Evolutionary conservation across 2,329 filamentous ascomycete species (phyloP), one percentile per base, ranked within the genome.

Genomic region (Phialemoniopsis sp.): DNA sequence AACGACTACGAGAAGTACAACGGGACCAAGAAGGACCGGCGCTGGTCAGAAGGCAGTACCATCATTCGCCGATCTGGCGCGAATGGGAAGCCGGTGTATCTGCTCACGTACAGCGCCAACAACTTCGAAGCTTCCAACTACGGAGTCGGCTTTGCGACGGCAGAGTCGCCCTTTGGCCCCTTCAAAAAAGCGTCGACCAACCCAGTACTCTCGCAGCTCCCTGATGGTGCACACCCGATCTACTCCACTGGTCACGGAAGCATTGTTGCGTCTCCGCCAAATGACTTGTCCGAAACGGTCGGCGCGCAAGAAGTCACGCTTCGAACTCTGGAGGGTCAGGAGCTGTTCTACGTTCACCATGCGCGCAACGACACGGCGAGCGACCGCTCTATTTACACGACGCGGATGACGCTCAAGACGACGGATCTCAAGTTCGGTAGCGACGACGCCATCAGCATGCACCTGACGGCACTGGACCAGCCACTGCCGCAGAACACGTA

Each of bases 121-220:
- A 61, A 62, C 45, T 61, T 46, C 18, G 58, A 62, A 39, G 56
- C 58, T 4, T 58, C 59, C n/a, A 60, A 60, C 37, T 62, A 62
- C 15, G 59, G 59, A 12, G 57, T 62, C 13, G 59, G 59, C 5
- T 62, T 58, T 26, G 57, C 59, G 1, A 59, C 55, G 1, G 50
- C 59, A 4, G 40, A 51, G 13, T 58, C 58, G 3, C 59, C 59
- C 0, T 40, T 58, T 13, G 59, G 59, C 0, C 59, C 59, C 1
- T 62, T 62, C 36, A 48, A 40, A 32, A 62, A 62, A 32, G 57
- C 59, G 5, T 36, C 47, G 0, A 47, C 43, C 6, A 62, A 60
- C 17, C 59, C 59, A 1, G 50, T 62, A 7, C 47, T 62, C 3
- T 50, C 57, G 3, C 59, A 62, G 36, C 32, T 41, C 1, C 51